These are phyloP conservation scores for Phytophthora macrochlamydospora DNA, from an alignment of 352 stramenopile species.

Conservation along the genomic window DNA sequence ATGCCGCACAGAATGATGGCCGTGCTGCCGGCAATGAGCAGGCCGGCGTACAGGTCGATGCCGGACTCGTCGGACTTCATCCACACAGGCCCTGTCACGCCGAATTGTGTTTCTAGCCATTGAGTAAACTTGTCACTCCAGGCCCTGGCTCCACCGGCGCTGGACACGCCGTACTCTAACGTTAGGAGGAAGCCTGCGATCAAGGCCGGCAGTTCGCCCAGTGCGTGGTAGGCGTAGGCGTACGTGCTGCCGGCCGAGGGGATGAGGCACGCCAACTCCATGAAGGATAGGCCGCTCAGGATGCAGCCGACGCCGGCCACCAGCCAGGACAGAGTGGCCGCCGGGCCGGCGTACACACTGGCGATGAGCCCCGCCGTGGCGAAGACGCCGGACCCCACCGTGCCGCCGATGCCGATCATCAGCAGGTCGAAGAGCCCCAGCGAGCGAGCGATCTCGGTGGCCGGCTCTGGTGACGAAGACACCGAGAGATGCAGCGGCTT, in stretches of 20 bases:
- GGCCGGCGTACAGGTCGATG: slow-evolving; percentile 72
- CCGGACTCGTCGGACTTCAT: slow-evolving; percentile 71
- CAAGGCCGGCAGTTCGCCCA: slow-evolving; percentile 93
- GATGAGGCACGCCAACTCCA: slow-evolving; percentile 90
- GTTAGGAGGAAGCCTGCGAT: slow-evolving; percentile 90
- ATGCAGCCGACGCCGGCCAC: slow-evolving; percentile 83
- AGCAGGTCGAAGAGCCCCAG: slow-evolving; percentile 93
- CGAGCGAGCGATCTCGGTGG: slow-evolving; percentile 35
- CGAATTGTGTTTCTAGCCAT: slow-evolving; percentile 71
- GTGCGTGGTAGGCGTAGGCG: slow-evolving; percentile 92
- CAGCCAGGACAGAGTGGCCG: slow-evolving; percentile 84
- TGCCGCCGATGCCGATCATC: slow-evolving; percentile 94
- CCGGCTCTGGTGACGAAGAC: neutral
- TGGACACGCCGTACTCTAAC: slow-evolving; percentile 94
- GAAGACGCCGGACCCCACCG: slow-evolving; percentile 94
- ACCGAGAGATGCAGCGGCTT: slow-evolving; percentile 59
- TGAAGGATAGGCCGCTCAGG: slow-evolving; percentile 89
- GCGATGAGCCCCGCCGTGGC: slow-evolving; percentile 78
- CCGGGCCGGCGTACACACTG: slow-evolving; percentile 71
- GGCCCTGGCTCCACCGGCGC: slow-evolving; percentile 88
- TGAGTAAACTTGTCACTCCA: slow-evolving; percentile 95
- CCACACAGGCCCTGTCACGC: slow-evolving; percentile 49
- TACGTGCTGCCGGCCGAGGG: slow-evolving; percentile 93
- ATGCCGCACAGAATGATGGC: slow-evolving; percentile 83
- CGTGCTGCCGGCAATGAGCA: slow-evolving; percentile 78